Evolutionary conservation across 1,284 basidiomycete species (phyloP).

Genomic region (Vanrija pseudolonga): DNA sequence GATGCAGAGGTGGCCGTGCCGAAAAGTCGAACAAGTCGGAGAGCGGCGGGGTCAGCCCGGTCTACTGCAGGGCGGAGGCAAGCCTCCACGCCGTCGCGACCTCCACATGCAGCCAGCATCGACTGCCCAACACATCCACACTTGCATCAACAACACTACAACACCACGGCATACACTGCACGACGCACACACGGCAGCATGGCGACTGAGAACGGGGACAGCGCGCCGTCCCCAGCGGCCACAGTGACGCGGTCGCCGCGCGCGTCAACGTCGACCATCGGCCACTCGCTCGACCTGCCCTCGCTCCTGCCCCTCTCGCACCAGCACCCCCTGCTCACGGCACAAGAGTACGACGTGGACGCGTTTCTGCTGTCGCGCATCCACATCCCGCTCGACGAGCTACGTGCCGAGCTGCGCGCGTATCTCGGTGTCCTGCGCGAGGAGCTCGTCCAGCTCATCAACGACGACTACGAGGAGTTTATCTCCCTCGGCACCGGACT

Average conservation of each 20-base stretch:
- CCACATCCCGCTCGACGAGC: constrained; percentile 78
- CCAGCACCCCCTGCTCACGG: constrained; percentile 66
- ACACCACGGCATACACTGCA: background rate
- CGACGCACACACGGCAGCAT: too few relatives aligned
- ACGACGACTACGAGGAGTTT: constrained; percentile 96
- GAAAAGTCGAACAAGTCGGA: background rate
- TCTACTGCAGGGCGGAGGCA: too few relatives aligned
- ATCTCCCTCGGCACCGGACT: constrained; percentile 89
- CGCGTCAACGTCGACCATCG: constrained; percentile 14
- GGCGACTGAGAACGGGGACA: too few relatives aligned
- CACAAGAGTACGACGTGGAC: constrained; percentile 72
- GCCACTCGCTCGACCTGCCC: constrained; percentile 58
- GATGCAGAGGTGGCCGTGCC: background rate
- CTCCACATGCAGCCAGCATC: background rate
- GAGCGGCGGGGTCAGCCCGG: too few relatives aligned
- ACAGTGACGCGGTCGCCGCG: background rate
- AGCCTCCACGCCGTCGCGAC: background rate
- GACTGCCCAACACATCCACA: background rate
- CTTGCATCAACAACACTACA: background rate
- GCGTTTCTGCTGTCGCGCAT: constrained; percentile 82
- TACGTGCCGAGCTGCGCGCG: constrained; percentile 78
- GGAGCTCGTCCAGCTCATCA: constrained; percentile 90
- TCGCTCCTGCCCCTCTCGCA: constrained; percentile 74
- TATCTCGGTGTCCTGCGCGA: constrained; percentile 81
- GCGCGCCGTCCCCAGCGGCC: too few relatives aligned